phyloP scores from a whole-genome alignment of 495 filamentous ascomycete genomes.

The Neurospora africana region DNA sequence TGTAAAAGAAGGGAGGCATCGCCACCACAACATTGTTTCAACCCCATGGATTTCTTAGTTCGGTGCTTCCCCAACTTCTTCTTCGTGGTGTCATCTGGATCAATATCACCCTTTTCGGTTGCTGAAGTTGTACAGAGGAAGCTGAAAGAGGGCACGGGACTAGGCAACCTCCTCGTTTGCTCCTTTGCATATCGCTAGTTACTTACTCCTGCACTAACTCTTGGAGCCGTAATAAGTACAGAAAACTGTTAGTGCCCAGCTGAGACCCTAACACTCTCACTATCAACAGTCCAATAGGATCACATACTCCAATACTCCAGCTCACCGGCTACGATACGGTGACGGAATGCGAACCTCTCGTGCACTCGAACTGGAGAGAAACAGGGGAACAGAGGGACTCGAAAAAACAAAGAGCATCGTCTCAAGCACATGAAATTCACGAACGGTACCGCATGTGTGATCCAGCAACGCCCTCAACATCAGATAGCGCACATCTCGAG shows the following conservation, averaged over 20 bases:
- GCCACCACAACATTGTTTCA: not conserved
- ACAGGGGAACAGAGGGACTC: not conserved
- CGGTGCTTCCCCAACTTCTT: not conserved
- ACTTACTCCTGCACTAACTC: not conserved
- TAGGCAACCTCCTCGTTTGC: not conserved
- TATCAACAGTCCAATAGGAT: not conserved
- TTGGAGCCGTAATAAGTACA: rapidly evolving
- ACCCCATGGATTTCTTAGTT: not conserved
- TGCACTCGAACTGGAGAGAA: not conserved
- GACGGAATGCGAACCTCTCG: not conserved
- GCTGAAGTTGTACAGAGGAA: not conserved
- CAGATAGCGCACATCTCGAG: not conserved
- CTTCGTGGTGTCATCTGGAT: not conserved
- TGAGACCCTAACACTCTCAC: not conserved
- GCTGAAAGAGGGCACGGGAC: not conserved
- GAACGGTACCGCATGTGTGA: not conserved
- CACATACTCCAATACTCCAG: not conserved
- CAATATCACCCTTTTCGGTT: not conserved
- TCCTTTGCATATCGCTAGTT: not conserved
- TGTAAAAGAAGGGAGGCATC: not conserved
- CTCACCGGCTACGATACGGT: not conserved
- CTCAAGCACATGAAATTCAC: not conserved
- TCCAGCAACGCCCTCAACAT: not conserved
- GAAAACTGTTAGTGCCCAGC: not conserved
- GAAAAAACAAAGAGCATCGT: not conserved